Evolutionary conservation across 2,329 filamentous ascomycete genomes (phyloP).

Genomic region (Aureobasidium sp.): DNA sequence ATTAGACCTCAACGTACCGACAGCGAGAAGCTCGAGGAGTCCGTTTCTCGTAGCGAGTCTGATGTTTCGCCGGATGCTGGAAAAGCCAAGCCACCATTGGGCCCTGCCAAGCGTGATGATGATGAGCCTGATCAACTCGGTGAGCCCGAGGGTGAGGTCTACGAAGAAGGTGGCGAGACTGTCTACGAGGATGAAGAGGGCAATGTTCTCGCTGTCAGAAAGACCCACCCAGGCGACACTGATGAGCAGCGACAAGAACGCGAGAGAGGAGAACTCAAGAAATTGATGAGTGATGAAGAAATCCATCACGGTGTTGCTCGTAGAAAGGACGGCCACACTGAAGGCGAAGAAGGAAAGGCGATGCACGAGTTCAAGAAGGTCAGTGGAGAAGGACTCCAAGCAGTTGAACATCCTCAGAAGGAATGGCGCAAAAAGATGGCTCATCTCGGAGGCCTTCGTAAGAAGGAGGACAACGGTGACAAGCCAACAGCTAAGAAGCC

Average conservation of each 20-base stretch:
- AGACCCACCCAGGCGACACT: slow-evolving; percentile 31
- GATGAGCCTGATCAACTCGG: slow-evolving; percentile 19
- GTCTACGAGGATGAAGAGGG: slow-evolving; percentile 80
- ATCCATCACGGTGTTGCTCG: slow-evolving; percentile 36
- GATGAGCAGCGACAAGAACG: slow-evolving; percentile 54
- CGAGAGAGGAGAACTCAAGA: slow-evolving; percentile 44
- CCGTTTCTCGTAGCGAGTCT: slow-evolving; percentile 27
- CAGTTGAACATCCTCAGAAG: slow-evolving; percentile 29
- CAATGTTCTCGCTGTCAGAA: slow-evolving; percentile 65
- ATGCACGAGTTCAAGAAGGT: slow-evolving; percentile 34
- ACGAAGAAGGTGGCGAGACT: slow-evolving; percentile 69
- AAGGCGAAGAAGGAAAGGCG: slow-evolving; percentile 33
- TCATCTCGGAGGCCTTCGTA: slow-evolving; percentile 37
- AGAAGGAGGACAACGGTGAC: slow-evolving; percentile 30
- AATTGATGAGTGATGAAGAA: slow-evolving; percentile 45
- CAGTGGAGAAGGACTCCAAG: slow-evolving; percentile 62
- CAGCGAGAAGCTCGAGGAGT: neutral
- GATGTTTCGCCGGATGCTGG: slow-evolving; percentile 21
- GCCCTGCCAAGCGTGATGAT: slow-evolving; percentile 23
- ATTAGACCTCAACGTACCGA: slow-evolving; percentile 53
- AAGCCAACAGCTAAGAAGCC: slow-evolving; percentile 20
- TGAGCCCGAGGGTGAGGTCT: slow-evolving; percentile 53
- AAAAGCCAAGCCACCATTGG: slow-evolving; percentile 21
- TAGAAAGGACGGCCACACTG: slow-evolving; percentile 37
- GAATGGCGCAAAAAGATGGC: slow-evolving; percentile 38